Evolutionary conservation across 2,329 filamentous ascomycete species (phyloP), one percentile per base, ranked within the genome.

Genomic region (Calcarisporium arbuscula): DNA sequence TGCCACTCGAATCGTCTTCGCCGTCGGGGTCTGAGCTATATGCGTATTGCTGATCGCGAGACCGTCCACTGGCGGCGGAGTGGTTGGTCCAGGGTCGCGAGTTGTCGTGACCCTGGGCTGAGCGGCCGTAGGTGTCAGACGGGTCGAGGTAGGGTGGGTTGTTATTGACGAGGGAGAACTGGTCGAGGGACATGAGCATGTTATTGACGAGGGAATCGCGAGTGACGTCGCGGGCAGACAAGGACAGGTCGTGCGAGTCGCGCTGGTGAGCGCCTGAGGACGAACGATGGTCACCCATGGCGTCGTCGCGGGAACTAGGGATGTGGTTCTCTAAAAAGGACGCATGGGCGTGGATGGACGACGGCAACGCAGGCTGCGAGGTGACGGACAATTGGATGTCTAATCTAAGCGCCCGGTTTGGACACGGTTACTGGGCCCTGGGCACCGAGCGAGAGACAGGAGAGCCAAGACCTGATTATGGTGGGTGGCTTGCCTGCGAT

Each of bases 161-260:
- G 28, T 62, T 53, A 46, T 72, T 67, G 28, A 60, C 68, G 47
- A 75, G 69, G 26, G 77, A 81, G 53, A 90, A 79, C 58, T 90
- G 84, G 61, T 95, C 90, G 44, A 98, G 80, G 26, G 89, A 95
- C 45, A 92, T 70, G 41, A 96, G 78, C 82, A 98, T 92, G 60
- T 95, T 94, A 60, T 92, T 84, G 40, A 98, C 87, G 47, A 98
- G 80, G 22, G 89, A 95, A 54, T 94, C 86, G 47, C 90, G 80
- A 26, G 85, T 86, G 43, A 85, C 78, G 55, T 85, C 77, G 41
- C 80, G 72, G 31, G 83, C 77, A 32, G 81, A 81, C 50, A 94
- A 71, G 38, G 85, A 89, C 42, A 95, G 72, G 58, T 95, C 89
- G 67, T 95, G 89, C 31, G 83, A 87, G 61, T 89, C 80, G 45